Conservation (phyloP, 2,329 filamentous ascomycete genomes). For the Stagonosporopsis rhizophila region DNA sequence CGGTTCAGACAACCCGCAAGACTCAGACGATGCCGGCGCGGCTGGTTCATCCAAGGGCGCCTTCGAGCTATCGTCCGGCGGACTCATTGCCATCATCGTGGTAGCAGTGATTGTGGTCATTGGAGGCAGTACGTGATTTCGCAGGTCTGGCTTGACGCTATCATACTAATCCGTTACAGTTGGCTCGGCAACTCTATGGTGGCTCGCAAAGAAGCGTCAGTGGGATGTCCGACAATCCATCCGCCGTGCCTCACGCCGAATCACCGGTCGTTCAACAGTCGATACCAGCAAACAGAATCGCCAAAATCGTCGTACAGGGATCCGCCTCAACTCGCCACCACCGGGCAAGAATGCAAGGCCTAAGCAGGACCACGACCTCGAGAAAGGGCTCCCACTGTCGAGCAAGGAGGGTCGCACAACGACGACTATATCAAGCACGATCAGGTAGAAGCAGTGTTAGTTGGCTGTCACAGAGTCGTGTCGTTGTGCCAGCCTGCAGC, state of each 20-base stretch:
- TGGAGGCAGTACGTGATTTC: conserved; percentile 67
- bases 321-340: conserved; percentile 47
- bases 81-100: conserved; percentile 76
- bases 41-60: conserved; percentile 67
- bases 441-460: conserved; percentile 14
- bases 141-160: not conserved
- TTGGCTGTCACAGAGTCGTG: not conserved
- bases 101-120: conserved; percentile 68
- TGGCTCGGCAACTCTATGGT: conserved; percentile 72
- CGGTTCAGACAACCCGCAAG: conserved; percentile 45
- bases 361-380: conserved; percentile 39
- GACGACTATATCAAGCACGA: conserved; percentile 45
- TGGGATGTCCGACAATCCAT: conserved; percentile 80
- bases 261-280: conserved; percentile 51
- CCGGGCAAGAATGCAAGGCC: conserved; percentile 30
- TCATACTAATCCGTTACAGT: conserved; percentile 54
- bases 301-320: conserved; percentile 45
- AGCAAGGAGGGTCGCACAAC: conserved; percentile 37
- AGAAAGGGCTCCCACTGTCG: conserved; percentile 41
- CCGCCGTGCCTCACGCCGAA: conserved; percentile 64
- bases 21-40: conserved; percentile 63
- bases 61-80: conserved; percentile 71
- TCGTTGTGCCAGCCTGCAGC: not conserved
- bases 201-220: conserved; percentile 81
- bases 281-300: conserved; percentile 38